Base-by-base conservation (phyloP, 768 basidiomycete species). In the Rhizopogon roseolus region DNA sequence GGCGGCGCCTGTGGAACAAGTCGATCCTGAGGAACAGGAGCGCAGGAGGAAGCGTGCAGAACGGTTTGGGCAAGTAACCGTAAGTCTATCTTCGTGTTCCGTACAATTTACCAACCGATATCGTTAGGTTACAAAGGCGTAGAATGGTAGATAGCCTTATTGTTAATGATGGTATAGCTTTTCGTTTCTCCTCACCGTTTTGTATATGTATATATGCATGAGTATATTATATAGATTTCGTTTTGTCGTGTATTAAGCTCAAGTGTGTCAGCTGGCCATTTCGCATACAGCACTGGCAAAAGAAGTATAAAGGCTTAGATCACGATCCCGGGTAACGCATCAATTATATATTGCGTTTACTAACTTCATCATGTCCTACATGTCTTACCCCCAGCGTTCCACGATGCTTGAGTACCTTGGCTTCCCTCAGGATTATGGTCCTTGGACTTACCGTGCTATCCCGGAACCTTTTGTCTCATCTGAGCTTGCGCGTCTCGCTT, bases 31-130 rank as follows among this genome's bases (percentile, higher is more conserved):
- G 60, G 85, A 87, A 60, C 63, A 71, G 41, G 84, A 82, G 59
- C 74, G 74, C 49, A 71, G 84, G 41, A 77, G 66, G 62, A 86
- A 81, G 66, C 72, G 86, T n/a, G 82, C 82, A 37, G 84, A 84
- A 61, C 76, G 85, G 19, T 88, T 88, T 66, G 81, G 80, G 13
- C 27, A 29, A 28, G 32, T 37, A 19, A 34, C 27, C 9, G 55
- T 53, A 38, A 41, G 55, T 34, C 25, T 17, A 1, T 16, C 5
- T 16, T 9, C 19, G 25, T 25, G 8, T 1, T 36, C 34, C 14
- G 9, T 36, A 3, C 22, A 36, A 25, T 25, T 19, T 22, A 36
- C 46, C 10, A 19, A 48, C 22, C 22, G 14, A 48, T 4, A 22
- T 1, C 2, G 6, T 25, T 25, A 36, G 46, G 46, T 13, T 9